These are phyloP conservation scores for Penicillium cataractarum DNA, from an alignment of 495 filamentous ascomycete genomes.

Conservation along the genomic window DNA sequence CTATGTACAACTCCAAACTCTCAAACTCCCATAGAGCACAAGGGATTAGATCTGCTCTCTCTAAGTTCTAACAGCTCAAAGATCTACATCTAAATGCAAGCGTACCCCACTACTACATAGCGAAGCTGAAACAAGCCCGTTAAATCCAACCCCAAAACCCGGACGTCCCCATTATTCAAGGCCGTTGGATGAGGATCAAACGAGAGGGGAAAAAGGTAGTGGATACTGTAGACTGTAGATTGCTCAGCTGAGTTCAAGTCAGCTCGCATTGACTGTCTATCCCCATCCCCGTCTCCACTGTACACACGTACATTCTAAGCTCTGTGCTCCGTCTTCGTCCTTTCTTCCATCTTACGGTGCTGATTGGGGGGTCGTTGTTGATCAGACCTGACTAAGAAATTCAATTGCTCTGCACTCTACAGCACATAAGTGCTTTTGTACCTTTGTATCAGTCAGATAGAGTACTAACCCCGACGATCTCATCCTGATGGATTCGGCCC, in stretches of 20 bases:
- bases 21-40: neutral
- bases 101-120: neutral
- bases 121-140: neutral
- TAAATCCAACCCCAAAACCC: neutral
- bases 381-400: neutral
- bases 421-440: too few species aligned
- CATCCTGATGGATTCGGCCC: neutral
- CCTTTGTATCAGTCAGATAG: neutral
- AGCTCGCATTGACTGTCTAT: neutral
- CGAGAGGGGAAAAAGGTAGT: neutral
- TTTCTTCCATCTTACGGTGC: neutral
- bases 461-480: neutral
- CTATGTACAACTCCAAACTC: neutral
- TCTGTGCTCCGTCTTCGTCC: neutral
- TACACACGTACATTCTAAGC: neutral
- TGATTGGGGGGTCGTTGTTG: neutral
- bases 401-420: neutral
- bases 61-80: neutral
- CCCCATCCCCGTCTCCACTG: neutral
- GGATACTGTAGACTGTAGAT: neutral
- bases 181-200: neutral
- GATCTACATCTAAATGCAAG: neutral
- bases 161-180: neutral
- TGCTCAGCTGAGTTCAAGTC: neutral
- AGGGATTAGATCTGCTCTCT: neutral